A percentile compares a stretch with the other conserved stretches of the same genome.
phyloP scores from a whole-genome alignment of 148 eudicot species.

The Vaccinium myrtillus region DNA sequence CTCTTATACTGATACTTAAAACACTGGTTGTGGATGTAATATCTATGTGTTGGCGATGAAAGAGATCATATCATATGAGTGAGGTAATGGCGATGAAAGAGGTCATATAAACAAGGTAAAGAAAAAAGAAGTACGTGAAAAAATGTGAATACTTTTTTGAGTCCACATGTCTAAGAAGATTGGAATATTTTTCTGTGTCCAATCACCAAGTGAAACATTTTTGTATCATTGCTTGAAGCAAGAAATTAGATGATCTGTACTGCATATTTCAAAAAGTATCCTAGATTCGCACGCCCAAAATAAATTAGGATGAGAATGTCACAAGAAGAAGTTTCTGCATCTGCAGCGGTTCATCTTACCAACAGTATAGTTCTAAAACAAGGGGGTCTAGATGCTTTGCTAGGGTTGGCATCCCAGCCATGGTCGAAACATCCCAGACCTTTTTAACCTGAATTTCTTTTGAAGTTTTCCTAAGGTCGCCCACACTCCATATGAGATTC shows the following conservation, averaged over 20 bases:
- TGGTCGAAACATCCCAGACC: conserved; percentile 32
- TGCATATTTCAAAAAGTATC: not conserved
- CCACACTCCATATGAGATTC: conserved; percentile 18
- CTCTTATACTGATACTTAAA: too few species aligned
- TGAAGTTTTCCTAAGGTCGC: conserved; percentile 21
- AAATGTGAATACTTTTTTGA: not conserved
- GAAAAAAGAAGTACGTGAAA: too few species aligned
- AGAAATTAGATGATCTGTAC: not conserved
- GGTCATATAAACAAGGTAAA: too few species aligned
- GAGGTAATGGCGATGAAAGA: too few species aligned
- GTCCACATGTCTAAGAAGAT: not conserved
- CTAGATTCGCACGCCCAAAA: not conserved
- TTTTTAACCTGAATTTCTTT: conserved; percentile 32
- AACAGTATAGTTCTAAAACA: conserved; percentile 27
- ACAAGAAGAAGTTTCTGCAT: conserved; percentile 5
- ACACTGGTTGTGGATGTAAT: too few species aligned
- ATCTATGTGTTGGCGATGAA: too few species aligned
- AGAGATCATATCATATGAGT: too few species aligned
- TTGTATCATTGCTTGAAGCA: not conserved
- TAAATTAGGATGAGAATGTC: not conserved
- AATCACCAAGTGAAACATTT: not conserved
- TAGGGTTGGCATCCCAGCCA: conserved; percentile 18
- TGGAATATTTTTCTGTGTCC: not conserved
- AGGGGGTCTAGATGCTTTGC: conserved; percentile 13
- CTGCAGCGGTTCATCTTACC: conserved; percentile 27